A percentile compares a stretch with the other conserved stretches of the same genome.
Conservation (phyloP, 78 protist genomes). For the Dictyostelium purpureum region DNA sequence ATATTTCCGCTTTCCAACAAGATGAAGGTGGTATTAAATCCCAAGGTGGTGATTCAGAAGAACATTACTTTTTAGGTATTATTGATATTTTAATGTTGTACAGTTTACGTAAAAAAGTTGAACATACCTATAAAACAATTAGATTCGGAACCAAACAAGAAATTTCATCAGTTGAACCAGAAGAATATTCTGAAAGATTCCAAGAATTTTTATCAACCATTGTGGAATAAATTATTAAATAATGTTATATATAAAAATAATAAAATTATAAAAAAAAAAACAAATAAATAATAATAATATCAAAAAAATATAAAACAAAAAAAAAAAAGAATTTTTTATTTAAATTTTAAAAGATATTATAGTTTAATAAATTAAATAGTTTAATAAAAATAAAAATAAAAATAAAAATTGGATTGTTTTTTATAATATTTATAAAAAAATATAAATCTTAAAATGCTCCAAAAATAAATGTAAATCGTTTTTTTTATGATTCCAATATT, state of each 20-base stretch:
- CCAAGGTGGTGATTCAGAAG: constrained; percentile 10
- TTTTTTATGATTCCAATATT: no score
- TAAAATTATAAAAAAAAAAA: no score
- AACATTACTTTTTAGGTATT: constrained; percentile 85
- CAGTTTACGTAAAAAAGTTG: constrained; percentile 86
- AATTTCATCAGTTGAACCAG: constrained; percentile 71
- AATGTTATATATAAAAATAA: neutral
- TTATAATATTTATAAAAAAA: no score
- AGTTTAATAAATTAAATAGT: no score
- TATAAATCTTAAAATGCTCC: no score
- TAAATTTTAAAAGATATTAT: no score
- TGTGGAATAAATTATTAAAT: constrained; percentile 45
- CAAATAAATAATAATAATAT: no score
- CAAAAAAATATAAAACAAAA: no score
- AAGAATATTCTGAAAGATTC: constrained; percentile 75
- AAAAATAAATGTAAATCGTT: no score
- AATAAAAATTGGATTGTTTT: no score
- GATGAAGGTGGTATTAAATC: constrained; percentile 70
- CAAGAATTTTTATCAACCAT: constrained; percentile 51
- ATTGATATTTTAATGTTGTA: constrained; percentile 92
- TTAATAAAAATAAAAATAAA: no score
- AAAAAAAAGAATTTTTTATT: no score
- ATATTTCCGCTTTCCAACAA: constrained; percentile 46
- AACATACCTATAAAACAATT: constrained; percentile 84
- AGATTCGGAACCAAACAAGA: constrained; percentile 68